Percentiles rank a stretch among this genome's conserved stretches.
phyloP scores from a whole-genome alignment of 352 stramenopile species.

The Phytophthora citricola region DNA sequence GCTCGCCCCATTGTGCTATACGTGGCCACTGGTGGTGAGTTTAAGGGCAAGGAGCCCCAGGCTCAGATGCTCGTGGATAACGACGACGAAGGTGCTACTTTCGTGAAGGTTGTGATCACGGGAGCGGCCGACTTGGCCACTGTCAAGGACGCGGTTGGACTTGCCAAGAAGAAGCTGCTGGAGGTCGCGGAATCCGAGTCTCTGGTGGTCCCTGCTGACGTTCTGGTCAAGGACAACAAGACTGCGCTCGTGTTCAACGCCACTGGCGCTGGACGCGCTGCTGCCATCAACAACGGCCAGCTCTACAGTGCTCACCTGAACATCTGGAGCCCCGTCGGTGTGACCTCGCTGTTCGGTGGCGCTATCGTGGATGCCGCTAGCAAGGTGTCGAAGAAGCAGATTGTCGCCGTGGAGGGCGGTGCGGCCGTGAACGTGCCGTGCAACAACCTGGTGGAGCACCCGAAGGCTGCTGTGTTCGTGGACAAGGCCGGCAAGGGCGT shows the following conservation, averaged over 20 bases:
- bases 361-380: conserved; percentile 57
- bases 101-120: conserved; percentile 80
- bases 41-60: conserved; percentile 60
- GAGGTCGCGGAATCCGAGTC: conserved; percentile 60
- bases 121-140: conserved; percentile 57
- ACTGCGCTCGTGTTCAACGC: conserved; percentile 78
- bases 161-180: conserved; percentile 81
- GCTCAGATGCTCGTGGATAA: conserved; percentile 74
- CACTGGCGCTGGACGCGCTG: conserved; percentile 53
- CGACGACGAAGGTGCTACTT: conserved; percentile 63
- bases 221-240: conserved; percentile 69
- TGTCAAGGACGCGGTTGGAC: conserved; percentile 58
- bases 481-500: conserved; percentile 63
- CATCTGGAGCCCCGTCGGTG: conserved; percentile 72
- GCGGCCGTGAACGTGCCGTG: conserved; percentile 73
- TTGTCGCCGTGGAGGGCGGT: conserved; percentile 53
- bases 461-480: conserved; percentile 69
- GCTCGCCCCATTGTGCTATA: conserved; percentile 82
- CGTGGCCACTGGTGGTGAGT: conserved; percentile 68
- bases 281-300: conserved; percentile 63
- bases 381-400: conserved; percentile 68
- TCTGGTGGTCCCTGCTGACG: conserved; percentile 61
- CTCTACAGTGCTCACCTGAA: conserved; percentile 76
- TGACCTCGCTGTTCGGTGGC: conserved; percentile 79
- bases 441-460: conserved; percentile 79